phyloP scores from a whole-genome alignment of 2,329 filamentous ascomycete genomes.

The Aspergillus alliaceus region DNA sequence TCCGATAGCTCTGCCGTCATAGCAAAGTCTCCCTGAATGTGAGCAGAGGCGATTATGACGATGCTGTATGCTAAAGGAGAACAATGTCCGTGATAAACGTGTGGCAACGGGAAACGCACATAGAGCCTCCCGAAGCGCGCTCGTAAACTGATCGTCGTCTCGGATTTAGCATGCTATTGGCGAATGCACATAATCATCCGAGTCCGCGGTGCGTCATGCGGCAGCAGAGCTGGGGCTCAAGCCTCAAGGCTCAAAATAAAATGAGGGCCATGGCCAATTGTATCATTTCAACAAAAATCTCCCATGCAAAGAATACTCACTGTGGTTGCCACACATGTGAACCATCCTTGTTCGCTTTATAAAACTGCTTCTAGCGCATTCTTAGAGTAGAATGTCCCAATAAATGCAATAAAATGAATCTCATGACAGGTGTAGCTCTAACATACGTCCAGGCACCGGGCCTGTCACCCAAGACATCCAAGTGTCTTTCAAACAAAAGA shows the following conservation, averaged over 20 bases:
- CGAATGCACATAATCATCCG: not conserved
- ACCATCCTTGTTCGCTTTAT: not conserved
- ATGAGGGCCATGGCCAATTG: not conserved
- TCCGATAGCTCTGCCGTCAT: no score
- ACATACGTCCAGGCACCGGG: slow-evolving; percentile 6
- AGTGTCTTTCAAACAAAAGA: not conserved
- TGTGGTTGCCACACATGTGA: not conserved
- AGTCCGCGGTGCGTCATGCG: not conserved
- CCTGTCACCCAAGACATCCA: slow-evolving; percentile 1
- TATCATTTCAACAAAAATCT: not conserved
- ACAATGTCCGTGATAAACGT: no score
- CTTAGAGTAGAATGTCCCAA: no score
- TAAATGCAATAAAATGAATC: not conserved
- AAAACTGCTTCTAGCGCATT: not conserved
- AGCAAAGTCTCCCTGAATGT: no score
- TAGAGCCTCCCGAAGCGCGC: no score
- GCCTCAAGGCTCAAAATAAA: not conserved
- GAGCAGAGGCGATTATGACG: no score
- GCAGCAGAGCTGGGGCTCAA: not conserved
- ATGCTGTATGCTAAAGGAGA: no score
- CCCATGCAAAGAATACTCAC: not conserved
- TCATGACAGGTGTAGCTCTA: slow-evolving; percentile 5
- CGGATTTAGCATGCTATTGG: no score
- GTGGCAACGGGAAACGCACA: no score
- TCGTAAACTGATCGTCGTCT: no score